These are phyloP conservation scores for Botrytis porri DNA, from an alignment of 2,329 filamentous ascomycete species.

Conservation along the genomic window DNA sequence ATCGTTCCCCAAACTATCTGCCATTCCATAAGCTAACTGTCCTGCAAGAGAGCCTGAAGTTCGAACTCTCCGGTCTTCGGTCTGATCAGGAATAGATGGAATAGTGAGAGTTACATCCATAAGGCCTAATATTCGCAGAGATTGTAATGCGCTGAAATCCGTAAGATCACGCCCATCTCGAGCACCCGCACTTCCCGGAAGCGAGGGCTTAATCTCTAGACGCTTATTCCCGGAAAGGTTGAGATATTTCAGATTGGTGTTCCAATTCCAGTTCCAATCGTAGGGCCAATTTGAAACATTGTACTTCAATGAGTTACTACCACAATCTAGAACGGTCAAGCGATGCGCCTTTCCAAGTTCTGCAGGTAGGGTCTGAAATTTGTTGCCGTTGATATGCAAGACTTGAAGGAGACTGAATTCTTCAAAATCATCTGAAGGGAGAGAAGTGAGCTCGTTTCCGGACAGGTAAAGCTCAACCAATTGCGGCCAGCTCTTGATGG, in stretches of 20 bases:
- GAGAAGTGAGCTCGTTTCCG: constrained; percentile 85
- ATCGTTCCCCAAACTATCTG: constrained; percentile 86
- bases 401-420: constrained; percentile 84
- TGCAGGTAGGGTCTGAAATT: constrained; percentile 93
- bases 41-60: constrained; percentile 96
- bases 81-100: constrained; percentile 90
- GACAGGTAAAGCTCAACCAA: constrained; percentile 91
- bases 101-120: constrained; percentile 98
- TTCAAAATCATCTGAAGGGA: constrained; percentile 92
- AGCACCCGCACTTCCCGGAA: constrained; percentile 68
- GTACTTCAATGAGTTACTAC: constrained; percentile 94
- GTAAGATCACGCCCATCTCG: constrained; percentile 70
- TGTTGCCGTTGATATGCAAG: constrained; percentile 94
- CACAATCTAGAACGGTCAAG: constrained; percentile 87
- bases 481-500: constrained; percentile 85
- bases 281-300: constrained; percentile 99
- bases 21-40: constrained; percentile 93
- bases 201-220: constrained; percentile 80
- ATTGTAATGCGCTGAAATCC: constrained; percentile 81
- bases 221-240: constrained; percentile 97
- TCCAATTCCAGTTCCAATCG: constrained; percentile 99
- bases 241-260: constrained; percentile 88
- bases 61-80: constrained; percentile 88
- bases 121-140: constrained; percentile 82
- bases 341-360: constrained; percentile 94